Conservation (phyloP, 73 alveolate genomes). For the Paramecium sexaurelia region DNA sequence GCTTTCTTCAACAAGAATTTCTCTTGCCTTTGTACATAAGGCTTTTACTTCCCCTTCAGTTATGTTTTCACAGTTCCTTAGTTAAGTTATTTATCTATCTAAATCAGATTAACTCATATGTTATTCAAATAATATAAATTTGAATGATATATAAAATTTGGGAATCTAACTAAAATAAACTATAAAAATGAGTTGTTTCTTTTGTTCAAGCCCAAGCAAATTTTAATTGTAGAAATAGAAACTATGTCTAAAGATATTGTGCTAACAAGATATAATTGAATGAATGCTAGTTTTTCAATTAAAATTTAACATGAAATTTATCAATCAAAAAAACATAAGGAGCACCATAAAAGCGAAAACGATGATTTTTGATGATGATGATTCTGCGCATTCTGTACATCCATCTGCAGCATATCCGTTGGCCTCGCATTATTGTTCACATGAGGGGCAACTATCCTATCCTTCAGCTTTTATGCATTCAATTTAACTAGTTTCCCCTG, state of each 20-base stretch:
- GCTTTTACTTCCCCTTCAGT: slow-evolving; percentile 93
- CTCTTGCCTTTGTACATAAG: slow-evolving; percentile 93
- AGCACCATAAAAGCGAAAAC: not conserved
- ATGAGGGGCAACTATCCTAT: not conserved
- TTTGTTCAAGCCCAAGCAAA: too few relatives aligned
- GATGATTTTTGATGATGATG: not conserved
- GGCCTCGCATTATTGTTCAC: not conserved
- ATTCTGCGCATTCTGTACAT: not conserved
- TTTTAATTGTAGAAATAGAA: too few relatives aligned
- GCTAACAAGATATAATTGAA: too few relatives aligned
- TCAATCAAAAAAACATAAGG: not conserved
- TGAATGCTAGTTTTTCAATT: too few relatives aligned
- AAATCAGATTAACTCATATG: slow-evolving; percentile 52
- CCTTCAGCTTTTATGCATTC: not conserved
- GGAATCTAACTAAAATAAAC: not conserved
- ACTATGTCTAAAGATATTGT: too few relatives aligned
- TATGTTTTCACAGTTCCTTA: slow-evolving; percentile 75
- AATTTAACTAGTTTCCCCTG: not conserved
- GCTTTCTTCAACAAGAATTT: slow-evolving; percentile 91
- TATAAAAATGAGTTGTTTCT: too few relatives aligned
- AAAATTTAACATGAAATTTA: not conserved
- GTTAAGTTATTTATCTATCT: slow-evolving; percentile 74
- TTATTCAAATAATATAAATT: not conserved
- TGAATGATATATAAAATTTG: not conserved
- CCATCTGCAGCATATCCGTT: not conserved